Evolutionary conservation across 31 red algal genomes (phyloP), one percentile per base, ranked within the genome.

Genomic region (Odonthalia washingtoniensis): DNA sequence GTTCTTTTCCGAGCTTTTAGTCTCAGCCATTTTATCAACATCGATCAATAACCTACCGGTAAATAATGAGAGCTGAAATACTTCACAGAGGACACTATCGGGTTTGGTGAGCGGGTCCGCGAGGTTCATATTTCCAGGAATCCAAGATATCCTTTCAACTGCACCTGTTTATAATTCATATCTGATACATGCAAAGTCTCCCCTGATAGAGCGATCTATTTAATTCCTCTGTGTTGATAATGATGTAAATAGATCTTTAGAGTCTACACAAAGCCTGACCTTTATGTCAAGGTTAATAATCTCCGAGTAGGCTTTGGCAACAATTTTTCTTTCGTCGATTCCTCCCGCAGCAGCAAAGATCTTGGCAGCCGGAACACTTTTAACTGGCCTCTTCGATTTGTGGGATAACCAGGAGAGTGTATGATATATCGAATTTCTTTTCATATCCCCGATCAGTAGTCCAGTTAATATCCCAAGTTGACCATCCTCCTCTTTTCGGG

Each of bases 371-470:
- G n/a, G n/a, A n/a, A n/a, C n/a, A n/a, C n/a, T n/a, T n/a, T n/a
- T n/a, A n/a, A n/a, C n/a, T 18, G 27, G n/a, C n/a, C 27, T 9
- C 27, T 72, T 72, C 14, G 67, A 72, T 72, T 72, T 72, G 30
- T 72, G 27, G 14, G 67, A 72, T 12, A 72, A 17, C 27, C 67
- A 72, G 9, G 67, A 72, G 14, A 72, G 6, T 30, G 26, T 28
- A 75, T 75, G 72, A 42, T 75, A 75, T 2, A 37, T 75, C 37
- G 72, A 75, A 36, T 75, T 40, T 3, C 2, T 37, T 42, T 75
- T 75, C 28, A 75, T 75, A 26, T 75, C 72, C 41, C 37, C 9
- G 27, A 4, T 4, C 14, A 75, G 41, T 4, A 75, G 72, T 26
- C 2, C 4, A 75, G 37, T 39, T 39, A 39, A 28, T 36, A 75